Evolutionary conservation across 805 yeast genomes (phyloP), one percentile per base, ranked within the genome.

Genomic region (Candida morakotiae): DNA sequence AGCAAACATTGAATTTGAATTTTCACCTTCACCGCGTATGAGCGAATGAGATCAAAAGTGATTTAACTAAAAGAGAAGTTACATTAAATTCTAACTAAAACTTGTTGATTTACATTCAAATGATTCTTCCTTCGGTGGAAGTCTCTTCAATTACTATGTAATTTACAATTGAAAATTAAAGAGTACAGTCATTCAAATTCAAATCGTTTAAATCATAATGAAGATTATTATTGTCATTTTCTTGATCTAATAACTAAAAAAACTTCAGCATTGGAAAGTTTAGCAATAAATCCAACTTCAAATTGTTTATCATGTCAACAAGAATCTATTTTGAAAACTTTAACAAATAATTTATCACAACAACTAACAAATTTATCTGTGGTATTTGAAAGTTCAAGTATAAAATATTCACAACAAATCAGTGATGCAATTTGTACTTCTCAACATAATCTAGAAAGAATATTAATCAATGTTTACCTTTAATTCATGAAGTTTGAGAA

Each of bases 301-400:
- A 15, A 34, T 26, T 34, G 37, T 34, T 26, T 34, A 34, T 16
- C 26, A 16, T 34, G 37, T 18, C 37, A 34, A 19, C 37, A 34
- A 19, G 30, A 34, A 14, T 34, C 37, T 15, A 34, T 34, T 4
- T 14, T 34, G 4, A 25, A 25, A 14, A 11, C 20, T 3, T 34
- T 25, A 14, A 34, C 31, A 14, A 19, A 13, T 8, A 34, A 34
- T 18, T 19, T 34, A 17, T 14, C 18, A 18, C 37, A 34, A 14
- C 23, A 26, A 11, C 19, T 34, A n/a, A 26, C 24, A 4, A 34
- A 26, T 20, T 26, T 34, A 19, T 18, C 19, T n/a, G 30, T 26
- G 18, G 37, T 34, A 5, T 34, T 34, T 19, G 37, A 34, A 34
- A 19, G 26, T 19, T 27, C 37, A 18, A 34, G 31, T 20, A 16